Evolutionary conservation across 106 monocot species (phyloP), one percentile per base, ranked within the genome.

Genomic region (Amphibolis antarctica): DNA sequence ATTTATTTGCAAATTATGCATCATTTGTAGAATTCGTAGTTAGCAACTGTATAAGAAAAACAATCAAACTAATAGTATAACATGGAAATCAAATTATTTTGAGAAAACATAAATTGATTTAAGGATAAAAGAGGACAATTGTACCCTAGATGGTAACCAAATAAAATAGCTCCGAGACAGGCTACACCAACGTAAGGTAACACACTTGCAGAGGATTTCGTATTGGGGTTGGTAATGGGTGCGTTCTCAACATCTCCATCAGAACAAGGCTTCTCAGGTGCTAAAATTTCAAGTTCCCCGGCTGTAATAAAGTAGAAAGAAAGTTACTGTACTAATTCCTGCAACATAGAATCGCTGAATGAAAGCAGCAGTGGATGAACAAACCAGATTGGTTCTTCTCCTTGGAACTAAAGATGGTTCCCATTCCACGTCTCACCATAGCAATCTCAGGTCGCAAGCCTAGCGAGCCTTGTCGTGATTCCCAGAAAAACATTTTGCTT

Each of bases 91-190:
- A 36, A 36, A 36, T 36, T 36, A 36, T 4, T 4, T 36, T n/a
- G n/a, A 36, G 4, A 36, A 36, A 36, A 36, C 7, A 36, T 36
- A 36, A 36, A 36, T 36, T 36, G 36, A 2, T 36, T 36, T 2
- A 2, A 36, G 36, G 36, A n/a, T n/a, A n/a, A n/a, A n/a, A n/a
- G n/a, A n/a, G n/a, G n/a, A n/a, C n/a, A 24, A 60, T n/a, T n/a
- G 27, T 84, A 96, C 96, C 89, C 96, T 53, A 96, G 96, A 84
- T 96, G 96, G 70, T 90, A 96, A 63, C 96, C 96, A 68, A 96
- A 96, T 55, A 90, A 71, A 74, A 96, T 82, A 25, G 96, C 96
- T 11, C 89, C 90, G 60, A 96, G 77, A 69, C 96, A 96, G 62
- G 96, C 89, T 72, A 96, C 76, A 66, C 86, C 89, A 62, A 96